Conservation (phyloP, 352 stramenopile species). For the Globisporangium echinulatum region DNA sequence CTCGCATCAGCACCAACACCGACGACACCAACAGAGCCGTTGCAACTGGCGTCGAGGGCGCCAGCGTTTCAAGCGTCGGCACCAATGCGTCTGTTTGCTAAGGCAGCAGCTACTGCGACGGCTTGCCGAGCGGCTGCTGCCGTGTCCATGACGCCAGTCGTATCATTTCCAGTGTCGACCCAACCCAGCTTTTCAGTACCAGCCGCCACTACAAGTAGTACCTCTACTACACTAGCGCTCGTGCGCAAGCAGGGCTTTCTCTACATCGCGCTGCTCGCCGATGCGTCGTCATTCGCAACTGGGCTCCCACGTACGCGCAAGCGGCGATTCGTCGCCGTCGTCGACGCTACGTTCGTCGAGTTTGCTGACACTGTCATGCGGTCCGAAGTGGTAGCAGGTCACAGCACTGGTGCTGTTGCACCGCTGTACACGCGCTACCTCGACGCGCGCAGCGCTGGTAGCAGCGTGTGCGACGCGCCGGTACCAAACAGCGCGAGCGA, state of each 20-base stretch:
- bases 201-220: not conserved
- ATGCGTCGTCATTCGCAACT: conserved; percentile 6
- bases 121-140: not conserved
- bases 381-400: conserved; percentile 5
- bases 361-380: conserved; percentile 27
- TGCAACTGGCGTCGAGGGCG: not conserved
- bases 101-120: too few species aligned
- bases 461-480: conserved; percentile 14
- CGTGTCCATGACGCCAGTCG: not conserved
- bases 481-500: conserved; percentile 8
- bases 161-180: not conserved
- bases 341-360: conserved; percentile 26
- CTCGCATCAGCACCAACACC: not conserved
- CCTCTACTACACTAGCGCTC: not conserved
- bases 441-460: conserved; percentile 1
- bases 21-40: not conserved
- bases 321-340: conserved; percentile 27
- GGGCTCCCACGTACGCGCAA: conserved; percentile 16
- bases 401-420: not conserved
- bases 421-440: conserved; percentile 16
- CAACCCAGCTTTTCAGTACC: not conserved
- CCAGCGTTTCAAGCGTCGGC: not conserved
- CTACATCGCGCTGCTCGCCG: conserved; percentile 2
- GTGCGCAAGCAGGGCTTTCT: conserved; percentile 39
- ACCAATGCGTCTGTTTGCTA: not conserved